A percentile compares a stretch with the other conserved stretches of the same genome.
Evolutionary conservation across 768 basidiomycete genomes (phyloP).

Genomic region (Tubosaeta sp.): DNA sequence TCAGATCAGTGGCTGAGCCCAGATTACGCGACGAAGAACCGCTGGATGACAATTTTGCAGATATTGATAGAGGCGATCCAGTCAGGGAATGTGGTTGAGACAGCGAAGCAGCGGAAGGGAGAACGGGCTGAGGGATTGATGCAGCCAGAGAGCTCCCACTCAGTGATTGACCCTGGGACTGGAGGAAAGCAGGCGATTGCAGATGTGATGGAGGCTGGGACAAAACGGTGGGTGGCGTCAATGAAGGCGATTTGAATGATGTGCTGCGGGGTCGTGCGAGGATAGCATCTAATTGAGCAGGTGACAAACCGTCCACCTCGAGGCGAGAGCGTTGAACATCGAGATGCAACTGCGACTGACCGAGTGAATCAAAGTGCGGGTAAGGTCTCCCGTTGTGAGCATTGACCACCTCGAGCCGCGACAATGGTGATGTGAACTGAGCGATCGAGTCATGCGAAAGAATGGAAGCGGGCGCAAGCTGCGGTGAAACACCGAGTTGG

Average conservation of each 20-base stretch:
- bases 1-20: conserved; percentile 18
- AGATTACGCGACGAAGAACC: conserved; percentile 19
- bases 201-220: conserved; percentile 22
- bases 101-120: conserved; percentile 19
- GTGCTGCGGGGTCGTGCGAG: conserved; percentile 21
- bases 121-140: conserved; percentile 20
- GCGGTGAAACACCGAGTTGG: conserved; percentile 23
- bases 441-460: conserved; percentile 22
- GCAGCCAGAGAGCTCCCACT: conserved; percentile 10
- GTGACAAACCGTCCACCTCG: conserved; percentile 22
- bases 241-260: conserved; percentile 24
- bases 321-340: conserved; percentile 26
- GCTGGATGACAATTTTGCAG: conserved; percentile 21
- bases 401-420: conserved; percentile 21
- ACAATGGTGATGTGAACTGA: conserved; percentile 20
- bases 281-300: conserved; percentile 27
- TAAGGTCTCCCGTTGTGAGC: conserved; percentile 20
- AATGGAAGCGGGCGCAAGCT: conserved; percentile 9
- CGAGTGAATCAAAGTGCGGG: conserved; percentile 20
- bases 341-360: conserved; percentile 23
- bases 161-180: conserved; percentile 17
- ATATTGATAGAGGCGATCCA: conserved; percentile 24
- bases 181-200: conserved; percentile 14
- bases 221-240: conserved; percentile 11
- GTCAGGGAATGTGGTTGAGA: conserved; percentile 27